Conservation (phyloP, 805 yeast species). For the Starmerella stellata region DNA sequence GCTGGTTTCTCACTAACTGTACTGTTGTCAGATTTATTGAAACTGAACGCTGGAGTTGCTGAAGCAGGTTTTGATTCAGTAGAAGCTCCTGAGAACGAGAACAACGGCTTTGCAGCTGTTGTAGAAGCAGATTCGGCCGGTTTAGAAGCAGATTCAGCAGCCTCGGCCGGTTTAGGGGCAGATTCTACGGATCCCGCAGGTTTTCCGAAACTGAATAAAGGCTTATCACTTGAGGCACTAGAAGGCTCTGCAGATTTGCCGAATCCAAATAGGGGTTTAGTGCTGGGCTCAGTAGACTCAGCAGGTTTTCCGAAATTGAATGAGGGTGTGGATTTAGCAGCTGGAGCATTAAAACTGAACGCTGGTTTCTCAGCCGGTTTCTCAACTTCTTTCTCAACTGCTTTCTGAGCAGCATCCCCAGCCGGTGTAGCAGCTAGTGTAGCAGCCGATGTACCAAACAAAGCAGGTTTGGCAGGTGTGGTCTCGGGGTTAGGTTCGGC, state of each 20-base stretch:
- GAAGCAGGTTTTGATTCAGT: no score
- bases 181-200: background rate
- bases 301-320: background rate
- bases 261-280: background rate
- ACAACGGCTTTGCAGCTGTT: background rate
- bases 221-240: background rate
- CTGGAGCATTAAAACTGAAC: no score
- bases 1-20: background rate
- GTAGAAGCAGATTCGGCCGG: background rate
- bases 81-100: background rate
- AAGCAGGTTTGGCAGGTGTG: no score
- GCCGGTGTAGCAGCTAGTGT: conserved; percentile 1
- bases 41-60: background rate
- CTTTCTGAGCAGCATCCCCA: background rate
- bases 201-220: background rate
- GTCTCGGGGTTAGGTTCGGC: conserved; percentile 1
- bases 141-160: background rate
- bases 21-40: no score
- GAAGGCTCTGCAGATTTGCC: background rate
- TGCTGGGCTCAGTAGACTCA: background rate
- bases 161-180: background rate
- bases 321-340: no score
- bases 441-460: conserved; percentile 3
- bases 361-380: conserved; percentile 2
- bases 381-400: background rate